These are phyloP conservation scores for Colletotrichum australisinense DNA, from an alignment of 2,329 filamentous ascomycete genomes.

Conservation along the genomic window DNA sequence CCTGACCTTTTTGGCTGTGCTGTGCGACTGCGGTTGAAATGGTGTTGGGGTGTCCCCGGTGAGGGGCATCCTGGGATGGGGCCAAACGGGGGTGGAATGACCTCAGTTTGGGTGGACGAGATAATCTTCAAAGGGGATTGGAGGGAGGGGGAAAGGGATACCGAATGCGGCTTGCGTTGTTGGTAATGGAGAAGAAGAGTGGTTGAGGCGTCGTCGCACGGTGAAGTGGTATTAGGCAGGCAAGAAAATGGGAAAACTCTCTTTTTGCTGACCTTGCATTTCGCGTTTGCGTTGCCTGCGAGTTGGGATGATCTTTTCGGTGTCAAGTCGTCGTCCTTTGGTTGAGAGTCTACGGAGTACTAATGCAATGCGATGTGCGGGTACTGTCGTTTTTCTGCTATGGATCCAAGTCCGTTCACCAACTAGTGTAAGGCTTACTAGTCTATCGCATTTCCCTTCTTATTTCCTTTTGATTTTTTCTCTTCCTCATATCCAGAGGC, in stretches of 20 bases:
- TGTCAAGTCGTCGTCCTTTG: neutral
- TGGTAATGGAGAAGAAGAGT: neutral
- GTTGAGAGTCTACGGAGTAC: neutral
- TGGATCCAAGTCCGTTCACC: neutral
- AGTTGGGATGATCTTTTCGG: constrained; percentile 1
- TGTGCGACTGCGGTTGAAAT: neutral
- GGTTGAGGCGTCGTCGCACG: neutral
- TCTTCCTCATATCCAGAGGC: neutral
- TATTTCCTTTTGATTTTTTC: neutral
- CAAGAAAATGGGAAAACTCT: neutral
- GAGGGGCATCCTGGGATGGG: neutral
- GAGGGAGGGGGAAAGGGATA: neutral
- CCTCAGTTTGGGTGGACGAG: neutral
- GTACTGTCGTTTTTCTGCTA: neutral
- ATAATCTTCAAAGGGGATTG: neutral
- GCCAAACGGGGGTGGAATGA: neutral
- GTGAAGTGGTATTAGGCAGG: neutral
- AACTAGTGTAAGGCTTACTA: neutral
- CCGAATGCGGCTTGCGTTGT: constrained; percentile 10
- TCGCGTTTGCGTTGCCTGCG: neutral
- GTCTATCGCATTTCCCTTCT: neutral
- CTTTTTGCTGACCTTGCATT: constrained; percentile 5
- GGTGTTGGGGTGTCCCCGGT: neutral
- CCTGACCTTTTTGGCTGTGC: constrained; percentile 20
- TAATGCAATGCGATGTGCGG: too few species aligned